phyloP scores from a whole-genome alignment of 352 stramenopile species.

The Globisporangium acanthophoron region DNA sequence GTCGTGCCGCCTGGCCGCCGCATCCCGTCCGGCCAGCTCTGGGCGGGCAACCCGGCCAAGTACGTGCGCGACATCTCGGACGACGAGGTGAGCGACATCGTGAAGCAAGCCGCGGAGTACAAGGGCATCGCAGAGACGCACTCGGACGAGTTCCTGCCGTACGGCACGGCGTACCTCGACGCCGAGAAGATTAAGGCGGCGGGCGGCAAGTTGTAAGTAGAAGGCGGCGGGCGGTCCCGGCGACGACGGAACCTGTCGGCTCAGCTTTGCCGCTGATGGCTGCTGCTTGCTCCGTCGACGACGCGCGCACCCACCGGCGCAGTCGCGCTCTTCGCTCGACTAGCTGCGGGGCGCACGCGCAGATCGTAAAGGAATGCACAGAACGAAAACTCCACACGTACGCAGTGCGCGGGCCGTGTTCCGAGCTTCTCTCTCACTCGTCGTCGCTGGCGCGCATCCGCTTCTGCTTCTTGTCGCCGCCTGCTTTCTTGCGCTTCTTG shows the following conservation, averaged over 20 bases:
- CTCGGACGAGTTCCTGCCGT: constrained; percentile 88
- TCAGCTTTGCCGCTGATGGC: neutral
- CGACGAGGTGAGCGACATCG: constrained; percentile 88
- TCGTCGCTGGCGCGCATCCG: constrained; percentile 57
- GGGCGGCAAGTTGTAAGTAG: constrained; percentile 66
- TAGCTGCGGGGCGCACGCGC: too few relatives aligned
- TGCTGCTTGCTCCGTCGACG: too few relatives aligned
- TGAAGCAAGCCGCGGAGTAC: constrained; percentile 84
- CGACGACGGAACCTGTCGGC: too few relatives aligned
- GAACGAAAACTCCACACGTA: constrained; percentile 2
- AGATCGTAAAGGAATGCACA: constrained; percentile 15
- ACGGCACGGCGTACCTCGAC: constrained; percentile 86
- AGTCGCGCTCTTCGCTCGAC: too few relatives aligned
- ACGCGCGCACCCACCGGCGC: too few relatives aligned
- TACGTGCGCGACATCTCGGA: constrained; percentile 92
- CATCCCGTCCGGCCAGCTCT: constrained; percentile 91
- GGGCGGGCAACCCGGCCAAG: constrained; percentile 95
- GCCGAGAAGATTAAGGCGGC: constrained; percentile 83
- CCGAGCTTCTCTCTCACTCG: constrained; percentile 16
- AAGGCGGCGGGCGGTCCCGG: constrained; percentile 7
- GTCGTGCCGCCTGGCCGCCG: constrained; percentile 87
- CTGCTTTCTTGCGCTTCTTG: constrained; percentile 51
- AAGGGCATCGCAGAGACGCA: constrained; percentile 79
- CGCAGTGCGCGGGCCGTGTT: neutral
- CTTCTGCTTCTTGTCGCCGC: constrained; percentile 49